Base-by-base conservation (phyloP, 2,329 filamentous ascomycete species). In the Fusarium succisae region DNA sequence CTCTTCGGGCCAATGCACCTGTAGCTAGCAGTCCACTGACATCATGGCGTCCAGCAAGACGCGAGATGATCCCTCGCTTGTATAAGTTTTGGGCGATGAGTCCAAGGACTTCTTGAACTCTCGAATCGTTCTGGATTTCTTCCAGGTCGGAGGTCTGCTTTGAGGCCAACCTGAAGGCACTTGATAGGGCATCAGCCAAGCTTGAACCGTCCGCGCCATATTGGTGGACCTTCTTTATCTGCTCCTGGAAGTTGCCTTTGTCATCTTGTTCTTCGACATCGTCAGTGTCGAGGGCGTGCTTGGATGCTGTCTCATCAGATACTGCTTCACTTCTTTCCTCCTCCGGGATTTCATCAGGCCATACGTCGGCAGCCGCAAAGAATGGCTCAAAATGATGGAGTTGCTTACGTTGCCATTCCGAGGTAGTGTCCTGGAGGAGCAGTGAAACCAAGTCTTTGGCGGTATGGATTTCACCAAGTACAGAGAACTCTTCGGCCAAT, bases 401-500 rank as follows among this genome's bases (percentile, higher is more conserved):
- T 13, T 66, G 61, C 1, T 22, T 22, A 5, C 57, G 67, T 44
- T 77, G 75, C 75, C 75, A 77, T 11, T 56, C n/a, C 3, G 73
- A 73, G 5, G 70, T 59, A 28, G 70, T 74, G 3, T 77, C 54
- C 3, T 54, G 50, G 28, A 77, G 73, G 17, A 77, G 56, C 10
- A 77, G 65, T 37, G 75, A 76, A 22, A 70, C 53, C 28, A 77
- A 11, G 10, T 15, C 41, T 54, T 58, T 68, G 13, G 66, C 53
- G 2, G 54, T 77, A 28, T 54, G 28, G 10, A 77, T 63, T 6
- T 69, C 59, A 12, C 75, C 75, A 5, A 77, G 44, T 9, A 75
- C 61, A 26, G 70, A 73, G 32, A 77, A 77, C 22, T 77, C 73
- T 22, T 66, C 41, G 2, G 75, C 75, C 24, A 77, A 41, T 20